A percentile compares a stretch with the other conserved stretches of the same genome.
Conservation (phyloP, 2,329 filamentous ascomycete genomes). For the Botrytis deweyae region DNA sequence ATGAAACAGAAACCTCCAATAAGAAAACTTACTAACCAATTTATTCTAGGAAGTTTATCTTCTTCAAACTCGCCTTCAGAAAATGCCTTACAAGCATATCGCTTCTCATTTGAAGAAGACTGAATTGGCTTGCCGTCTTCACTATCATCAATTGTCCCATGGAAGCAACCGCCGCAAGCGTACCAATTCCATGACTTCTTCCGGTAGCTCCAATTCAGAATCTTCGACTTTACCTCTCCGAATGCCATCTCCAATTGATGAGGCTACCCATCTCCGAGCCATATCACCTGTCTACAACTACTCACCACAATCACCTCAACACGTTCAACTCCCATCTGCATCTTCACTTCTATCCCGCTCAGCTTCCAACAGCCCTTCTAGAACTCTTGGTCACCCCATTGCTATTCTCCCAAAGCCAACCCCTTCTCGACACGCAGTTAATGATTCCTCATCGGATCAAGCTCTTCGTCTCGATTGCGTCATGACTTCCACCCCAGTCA, state of each 20-base stretch:
- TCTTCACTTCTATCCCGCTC: slow-evolving; percentile 50
- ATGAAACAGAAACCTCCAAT: background rate
- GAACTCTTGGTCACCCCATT: slow-evolving; percentile 48
- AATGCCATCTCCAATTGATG: slow-evolving; percentile 52
- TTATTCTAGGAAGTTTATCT: slow-evolving; percentile 71
- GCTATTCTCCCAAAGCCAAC: slow-evolving; percentile 66
- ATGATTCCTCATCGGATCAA: slow-evolving; percentile 43
- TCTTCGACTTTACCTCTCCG: slow-evolving; percentile 51
- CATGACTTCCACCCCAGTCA: slow-evolving; percentile 45
- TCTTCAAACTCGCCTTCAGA: slow-evolving; percentile 78
- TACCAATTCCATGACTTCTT: slow-evolving; percentile 67
- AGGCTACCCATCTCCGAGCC: slow-evolving; percentile 36
- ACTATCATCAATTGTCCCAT: slow-evolving; percentile 83
- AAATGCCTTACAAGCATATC: slow-evolving; percentile 91
- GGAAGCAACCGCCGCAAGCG: slow-evolving; percentile 79
- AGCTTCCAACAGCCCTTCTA: slow-evolving; percentile 51
- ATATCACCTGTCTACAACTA: slow-evolving; percentile 43
- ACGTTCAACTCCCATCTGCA: slow-evolving; percentile 45
- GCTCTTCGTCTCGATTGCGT: slow-evolving; percentile 59
- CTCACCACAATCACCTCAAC: slow-evolving; percentile 38
- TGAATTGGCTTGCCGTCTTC: slow-evolving; percentile 80
- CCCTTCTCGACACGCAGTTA: slow-evolving; percentile 47
- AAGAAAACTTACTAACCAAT: background rate
- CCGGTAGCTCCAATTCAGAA: slow-evolving; percentile 52
- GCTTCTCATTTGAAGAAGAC: slow-evolving; percentile 84